Percentiles rank a stretch among this genome's conserved stretches.
phyloP scores from a whole-genome alignment of 495 filamentous ascomycete species.

The Echria macrotheca region DNA sequence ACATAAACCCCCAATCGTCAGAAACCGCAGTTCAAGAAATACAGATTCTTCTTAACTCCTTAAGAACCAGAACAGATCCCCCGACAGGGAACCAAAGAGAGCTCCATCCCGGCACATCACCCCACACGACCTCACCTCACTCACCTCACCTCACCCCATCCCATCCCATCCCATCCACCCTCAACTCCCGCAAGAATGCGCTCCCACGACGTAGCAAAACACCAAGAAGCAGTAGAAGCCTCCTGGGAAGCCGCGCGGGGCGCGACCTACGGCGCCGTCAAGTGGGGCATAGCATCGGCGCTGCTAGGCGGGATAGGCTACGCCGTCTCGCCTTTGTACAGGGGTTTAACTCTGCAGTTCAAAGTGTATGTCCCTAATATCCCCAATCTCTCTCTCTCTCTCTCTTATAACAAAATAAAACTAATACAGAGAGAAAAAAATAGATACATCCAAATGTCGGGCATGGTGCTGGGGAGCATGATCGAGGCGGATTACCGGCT shows the following conservation, averaged over 20 bases:
- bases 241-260: conserved; percentile 59
- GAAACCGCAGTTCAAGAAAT: too few relatives aligned
- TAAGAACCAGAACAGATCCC: too few relatives aligned
- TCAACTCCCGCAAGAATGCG: conserved; percentile 34
- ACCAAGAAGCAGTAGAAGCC: conserved; percentile 54
- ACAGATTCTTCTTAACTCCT: too few relatives aligned
- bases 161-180: too few relatives aligned
- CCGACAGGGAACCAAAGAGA: too few relatives aligned
- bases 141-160: too few relatives aligned
- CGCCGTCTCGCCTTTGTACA: conserved; percentile 65
- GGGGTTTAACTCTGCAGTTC: conserved; percentile 80
- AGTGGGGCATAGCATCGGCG: conserved; percentile 60
- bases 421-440: background rate
- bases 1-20: too few relatives aligned
- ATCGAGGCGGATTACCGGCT: conserved; percentile 76
- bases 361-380: conserved; percentile 80
- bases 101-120: too few relatives aligned
- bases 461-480: conserved; percentile 80
- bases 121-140: too few relatives aligned
- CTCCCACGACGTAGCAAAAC: conserved; percentile 36
- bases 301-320: conserved; percentile 53
- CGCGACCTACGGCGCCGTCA: conserved; percentile 53
- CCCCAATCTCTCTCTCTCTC: too few relatives aligned
- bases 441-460: conserved; percentile 79
- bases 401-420: background rate